Evolutionary conservation across 225 moss, liverwort and hornwort species (phyloP), one percentile per base, ranked within the genome.

Genomic region (Polytrichum formosum): DNA sequence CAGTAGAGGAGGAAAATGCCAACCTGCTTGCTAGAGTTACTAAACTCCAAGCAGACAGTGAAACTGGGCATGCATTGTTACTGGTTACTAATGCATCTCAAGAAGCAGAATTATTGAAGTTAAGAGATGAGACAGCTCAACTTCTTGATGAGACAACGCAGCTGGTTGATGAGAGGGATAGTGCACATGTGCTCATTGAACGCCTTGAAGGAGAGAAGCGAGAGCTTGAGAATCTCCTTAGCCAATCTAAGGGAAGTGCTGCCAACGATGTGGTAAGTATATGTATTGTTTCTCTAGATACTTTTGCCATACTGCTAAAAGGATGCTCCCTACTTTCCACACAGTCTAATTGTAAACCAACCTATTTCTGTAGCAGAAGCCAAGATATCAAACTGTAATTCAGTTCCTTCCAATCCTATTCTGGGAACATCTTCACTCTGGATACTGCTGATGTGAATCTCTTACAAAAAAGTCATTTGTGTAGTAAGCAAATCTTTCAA

Each of bases 111-210:
- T 55, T 83, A 69, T 54, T 35, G 72, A 67, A 54, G 22, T 55
- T 72, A 19, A 75, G 71, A 61, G 82, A 78, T 5, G 80, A 83
- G 77, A 73, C 58, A 1, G 73, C 67, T 77, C 73, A 67, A 55
- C 74, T 83, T 54, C 74, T 76, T 20, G 87, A 87, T 67, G 87
- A 87, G 30, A 67, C 76, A 63, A 78, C 87, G 37, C 83, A 83
- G 72, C 74, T 87, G 80, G 87, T 81, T 66, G 87, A 87, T 61
- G 83, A 83, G 72, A 87, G 73, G 67, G 87, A 83, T 25, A 66
- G 35, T 25, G 26, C 69, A 23, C 25, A 68, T 26, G 18, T 18
- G 33, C 68, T 63, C 17, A 70, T 83, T 62, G 67, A 80, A 71
- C 67, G 71, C 19, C 78, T 87, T 55, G 81, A 87, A 76, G 78